Conservation (phyloP, 2,329 filamentous ascomycete genomes). For the Xylariales sp. region DNA sequence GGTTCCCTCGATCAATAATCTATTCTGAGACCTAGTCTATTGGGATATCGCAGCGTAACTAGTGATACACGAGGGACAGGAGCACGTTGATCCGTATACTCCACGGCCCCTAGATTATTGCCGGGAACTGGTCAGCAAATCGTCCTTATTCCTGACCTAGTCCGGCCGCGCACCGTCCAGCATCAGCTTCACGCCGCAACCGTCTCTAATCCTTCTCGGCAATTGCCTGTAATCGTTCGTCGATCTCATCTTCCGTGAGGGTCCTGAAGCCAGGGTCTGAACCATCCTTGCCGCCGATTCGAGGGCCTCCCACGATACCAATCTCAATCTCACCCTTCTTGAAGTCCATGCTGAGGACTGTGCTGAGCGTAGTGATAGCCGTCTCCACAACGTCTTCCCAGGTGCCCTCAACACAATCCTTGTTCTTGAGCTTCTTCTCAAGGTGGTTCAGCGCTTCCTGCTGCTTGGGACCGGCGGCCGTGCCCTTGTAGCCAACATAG, state of each 20-base stretch:
- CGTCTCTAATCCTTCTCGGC: slow-evolving; percentile 86
- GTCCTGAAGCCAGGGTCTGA: slow-evolving; percentile 76
- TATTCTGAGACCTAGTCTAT: slow-evolving; percentile 16
- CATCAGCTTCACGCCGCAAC: slow-evolving; percentile 20
- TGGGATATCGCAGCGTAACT: slow-evolving; percentile 19
- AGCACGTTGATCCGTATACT: slow-evolving; percentile 2
- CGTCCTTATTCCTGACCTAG: background rate
- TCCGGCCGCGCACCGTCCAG: background rate
- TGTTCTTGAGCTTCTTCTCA: slow-evolving; percentile 99
- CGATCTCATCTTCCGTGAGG: slow-evolving; percentile 95
- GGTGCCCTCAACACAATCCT: slow-evolving; percentile 83
- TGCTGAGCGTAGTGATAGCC: slow-evolving; percentile 91
- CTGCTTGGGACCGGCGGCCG: slow-evolving; percentile 93
- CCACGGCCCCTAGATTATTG: slow-evolving; percentile 5
- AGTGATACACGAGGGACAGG: slow-evolving; percentile 9
- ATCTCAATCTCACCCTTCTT: slow-evolving; percentile 99
- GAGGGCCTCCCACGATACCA: slow-evolving; percentile 89
- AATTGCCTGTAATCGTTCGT: slow-evolving; percentile 95
- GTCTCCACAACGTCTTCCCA: slow-evolving; percentile 99
- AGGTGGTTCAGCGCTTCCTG: slow-evolving; percentile 98
- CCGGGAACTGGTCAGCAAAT: slow-evolving; percentile 1
- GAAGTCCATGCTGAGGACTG: slow-evolving; percentile 96
- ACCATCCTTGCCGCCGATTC: slow-evolving; percentile 76
- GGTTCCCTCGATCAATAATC: slow-evolving; percentile 6
- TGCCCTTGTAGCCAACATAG: slow-evolving; percentile 98